phyloP scores from a whole-genome alignment of 2,329 filamentous ascomycete species.

The Clarireedia homoeocarpa region DNA sequence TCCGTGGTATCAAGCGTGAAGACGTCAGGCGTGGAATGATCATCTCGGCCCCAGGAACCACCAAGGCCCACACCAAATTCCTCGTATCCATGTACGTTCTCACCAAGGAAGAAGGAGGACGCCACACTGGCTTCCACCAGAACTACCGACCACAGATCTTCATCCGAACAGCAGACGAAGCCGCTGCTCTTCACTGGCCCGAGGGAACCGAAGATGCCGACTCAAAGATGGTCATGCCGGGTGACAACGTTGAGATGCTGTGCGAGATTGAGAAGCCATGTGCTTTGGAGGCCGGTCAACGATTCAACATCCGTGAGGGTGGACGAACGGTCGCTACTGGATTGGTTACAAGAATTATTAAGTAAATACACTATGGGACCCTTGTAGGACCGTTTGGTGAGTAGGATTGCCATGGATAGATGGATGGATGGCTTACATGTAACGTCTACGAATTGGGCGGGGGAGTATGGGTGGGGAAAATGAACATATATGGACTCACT shows the following conservation, averaged over 20 bases:
- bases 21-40: constrained; percentile 95
- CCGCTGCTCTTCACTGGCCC: constrained; percentile 74
- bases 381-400: neutral
- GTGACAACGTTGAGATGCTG: constrained; percentile 98
- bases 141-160: constrained; percentile 98
- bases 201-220: constrained; percentile 67
- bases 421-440: neutral
- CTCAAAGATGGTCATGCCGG: constrained; percentile 87
- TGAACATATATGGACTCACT: neutral
- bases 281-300: constrained; percentile 83
- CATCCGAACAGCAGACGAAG: constrained; percentile 84
- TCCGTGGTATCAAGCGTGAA: constrained; percentile 93
- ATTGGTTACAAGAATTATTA: constrained; percentile 65
- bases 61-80: constrained; percentile 87
- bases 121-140: constrained; percentile 89
- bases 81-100: constrained; percentile 94
- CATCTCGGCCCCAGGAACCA: constrained; percentile 70
- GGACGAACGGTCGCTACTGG: constrained; percentile 82
- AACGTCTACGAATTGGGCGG: neutral
- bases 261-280: constrained; percentile 78
- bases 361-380: constrained; percentile 26
- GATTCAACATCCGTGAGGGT: constrained; percentile 98
- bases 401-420: neutral
- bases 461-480: neutral
- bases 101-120: constrained; percentile 95